Conservation (phyloP, 768 basidiomycete genomes). For the Floccularia luteovirens region DNA sequence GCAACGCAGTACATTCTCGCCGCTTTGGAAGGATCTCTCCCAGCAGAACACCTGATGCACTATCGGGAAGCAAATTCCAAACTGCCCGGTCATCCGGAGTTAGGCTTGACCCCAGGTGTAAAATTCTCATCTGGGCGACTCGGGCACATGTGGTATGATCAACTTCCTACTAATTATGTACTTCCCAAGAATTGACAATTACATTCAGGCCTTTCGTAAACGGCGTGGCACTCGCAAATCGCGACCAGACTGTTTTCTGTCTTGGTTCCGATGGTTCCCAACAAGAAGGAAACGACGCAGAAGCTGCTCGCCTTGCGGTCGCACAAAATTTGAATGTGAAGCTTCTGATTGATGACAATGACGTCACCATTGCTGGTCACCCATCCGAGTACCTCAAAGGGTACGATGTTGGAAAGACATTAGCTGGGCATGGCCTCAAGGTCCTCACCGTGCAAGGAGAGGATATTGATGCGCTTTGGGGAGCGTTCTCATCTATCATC, state of each 20-base stretch:
- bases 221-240: slow-evolving; percentile 76
- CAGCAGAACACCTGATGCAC: slow-evolving; percentile 71
- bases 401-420: slow-evolving; percentile 62
- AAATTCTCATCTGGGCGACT: slow-evolving; percentile 92
- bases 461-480: slow-evolving; percentile 74
- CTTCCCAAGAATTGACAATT: neutral
- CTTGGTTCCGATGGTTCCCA: slow-evolving; percentile 88
- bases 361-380: slow-evolving; percentile 90
- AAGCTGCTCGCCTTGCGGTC: slow-evolving; percentile 82
- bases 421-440: slow-evolving; percentile 77
- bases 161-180: neutral
- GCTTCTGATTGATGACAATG: slow-evolving; percentile 83
- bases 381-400: slow-evolving; percentile 83
- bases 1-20: slow-evolving; percentile 85
- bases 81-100: slow-evolving; percentile 85
- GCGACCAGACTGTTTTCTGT: slow-evolving; percentile 70
- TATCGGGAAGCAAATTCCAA: slow-evolving; percentile 84
- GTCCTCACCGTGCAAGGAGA: slow-evolving; percentile 71
- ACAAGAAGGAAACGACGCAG: slow-evolving; percentile 88
- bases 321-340: slow-evolving; percentile 81
- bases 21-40: slow-evolving; percentile 65
- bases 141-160: slow-evolving; percentile 72
- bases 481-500: slow-evolving; percentile 47
- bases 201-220: slow-evolving; percentile 62
- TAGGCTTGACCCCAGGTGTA: slow-evolving; percentile 86